Evolutionary conservation across 1,284 basidiomycete genomes (phyloP), one percentile per base, ranked within the genome.

Genomic region (Trichosporon asahii): DNA sequence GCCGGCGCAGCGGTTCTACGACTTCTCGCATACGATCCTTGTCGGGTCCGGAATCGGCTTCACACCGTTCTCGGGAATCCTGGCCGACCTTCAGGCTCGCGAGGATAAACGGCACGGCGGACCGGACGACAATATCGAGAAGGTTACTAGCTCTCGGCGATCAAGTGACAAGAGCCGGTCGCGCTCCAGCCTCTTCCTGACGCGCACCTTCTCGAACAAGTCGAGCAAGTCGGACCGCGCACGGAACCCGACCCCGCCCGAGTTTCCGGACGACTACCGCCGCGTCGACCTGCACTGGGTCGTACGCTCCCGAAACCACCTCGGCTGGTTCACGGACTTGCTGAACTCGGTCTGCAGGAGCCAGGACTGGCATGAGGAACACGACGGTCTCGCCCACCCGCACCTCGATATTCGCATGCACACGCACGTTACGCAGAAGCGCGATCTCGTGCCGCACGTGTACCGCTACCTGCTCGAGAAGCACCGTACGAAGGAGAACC

Each of bases 231-330:
- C 21, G 25, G 35, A 25, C 49, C 15, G 37, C 40, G 33, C 40
- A 57, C 67, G 70, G 8, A 71, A 71, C 65, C 44, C 25, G 9
- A 46, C 44, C 0, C 67, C 70, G 1, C n/a, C 33, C 0, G 64
- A 66, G 57, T 66, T 66, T 46, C 66, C 63, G 31, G 25, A 40
- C 27, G 75, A 78, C 66, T 78, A 78, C 69, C 69, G 72, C 2
- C 75, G 77, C 5, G 72, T 76, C 7, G 77, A 78, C 67, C 70
- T 78, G 66, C 77, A 78, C 73, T 78, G 77, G 76, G 73, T 76
- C 53, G 76, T 75, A n/a, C 74, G 77, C 11, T 68, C 70, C 65
- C 72, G 70, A 64, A 74, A 73, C 61, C 68, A 76, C 65, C 74
- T 78, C 15, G 44, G 40, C 18, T 78, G 77, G 77, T 78, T 78